Evolutionary conservation across 331 rosid genomes (phyloP).

Genomic region (Malus hybrid): DNA sequence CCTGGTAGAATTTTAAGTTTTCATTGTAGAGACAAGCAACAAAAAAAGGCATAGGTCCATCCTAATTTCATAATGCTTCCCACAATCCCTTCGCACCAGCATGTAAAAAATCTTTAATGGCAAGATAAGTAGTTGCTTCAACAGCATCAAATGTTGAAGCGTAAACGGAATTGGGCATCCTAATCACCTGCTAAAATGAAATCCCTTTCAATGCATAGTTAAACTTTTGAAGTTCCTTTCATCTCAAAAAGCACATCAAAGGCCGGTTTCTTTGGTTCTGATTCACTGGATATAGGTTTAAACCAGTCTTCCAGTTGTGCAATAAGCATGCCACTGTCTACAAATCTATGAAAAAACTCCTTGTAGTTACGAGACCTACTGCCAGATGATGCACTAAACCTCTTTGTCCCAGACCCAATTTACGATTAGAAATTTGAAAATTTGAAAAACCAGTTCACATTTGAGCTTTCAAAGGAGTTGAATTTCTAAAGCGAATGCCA

Average conservation of each 20-base stretch:
- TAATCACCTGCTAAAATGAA: conserved; percentile 87
- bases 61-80: conserved; percentile 95
- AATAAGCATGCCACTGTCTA: conserved; percentile 53
- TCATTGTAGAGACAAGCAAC: conserved; percentile 65
- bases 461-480: neutral
- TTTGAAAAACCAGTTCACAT: neutral
- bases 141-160: conserved; percentile 80
- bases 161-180: conserved; percentile 83
- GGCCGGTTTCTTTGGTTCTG: conserved; percentile 36
- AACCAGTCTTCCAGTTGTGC: conserved; percentile 73
- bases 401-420: conserved; percentile 74
- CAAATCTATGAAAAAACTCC: conserved; percentile 72
- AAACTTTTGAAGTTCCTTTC: conserved; percentile 86
- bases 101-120: conserved; percentile 88
- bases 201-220: conserved; percentile 97
- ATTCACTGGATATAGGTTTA: conserved; percentile 42
- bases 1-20: conserved; percentile 83
- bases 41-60: conserved; percentile 87
- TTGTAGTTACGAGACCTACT: conserved; percentile 62
- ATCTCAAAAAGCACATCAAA: conserved; percentile 90
- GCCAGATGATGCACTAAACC: conserved; percentile 78
- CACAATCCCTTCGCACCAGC: conserved; percentile 89
- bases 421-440: neutral
- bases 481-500: neutral
- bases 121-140: conserved; percentile 89